Evolutionary conservation across 2,329 filamentous ascomycete species (phyloP).

Genomic region (Pyrenochaeta sp.): DNA sequence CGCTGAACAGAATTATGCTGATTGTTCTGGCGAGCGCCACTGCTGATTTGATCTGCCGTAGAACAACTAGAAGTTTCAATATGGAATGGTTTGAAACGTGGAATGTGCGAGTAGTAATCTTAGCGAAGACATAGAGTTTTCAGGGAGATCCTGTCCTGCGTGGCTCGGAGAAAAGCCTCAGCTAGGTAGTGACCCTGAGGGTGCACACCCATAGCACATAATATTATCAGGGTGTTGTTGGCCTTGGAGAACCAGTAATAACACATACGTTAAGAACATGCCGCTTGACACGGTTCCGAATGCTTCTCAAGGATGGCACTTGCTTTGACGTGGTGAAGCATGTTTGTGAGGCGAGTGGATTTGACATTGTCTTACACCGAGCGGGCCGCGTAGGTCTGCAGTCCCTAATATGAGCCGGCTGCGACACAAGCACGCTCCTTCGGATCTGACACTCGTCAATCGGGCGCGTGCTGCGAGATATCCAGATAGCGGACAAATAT

Average conservation of each 20-base stretch:
- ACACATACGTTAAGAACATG: conserved; percentile 1
- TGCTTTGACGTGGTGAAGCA: not conserved
- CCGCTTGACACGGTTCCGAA: conserved; percentile 11
- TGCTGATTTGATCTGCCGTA: not conserved
- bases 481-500: conserved; percentile 5
- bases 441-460: conserved; percentile 11
- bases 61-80: no score
- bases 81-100: not conserved
- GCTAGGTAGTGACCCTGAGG: not conserved
- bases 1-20: not conserved
- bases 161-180: conserved; percentile 1
- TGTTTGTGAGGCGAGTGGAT: conserved; percentile 4
- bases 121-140: no score
- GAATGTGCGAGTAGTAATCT: not conserved
- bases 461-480: conserved; percentile 9
- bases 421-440: conserved; percentile 6
- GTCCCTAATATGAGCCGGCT: not conserved
- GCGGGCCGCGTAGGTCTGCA: conserved; percentile 7
- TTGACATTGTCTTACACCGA: conserved; percentile 10
- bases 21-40: not conserved
- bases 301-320: not conserved
- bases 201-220: no score
- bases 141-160: not conserved
- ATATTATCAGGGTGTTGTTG: no score
- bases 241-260: not conserved